Evolutionary conservation across 805 yeast genomes (phyloP).

Genomic region (Torulaspora indica): DNA sequence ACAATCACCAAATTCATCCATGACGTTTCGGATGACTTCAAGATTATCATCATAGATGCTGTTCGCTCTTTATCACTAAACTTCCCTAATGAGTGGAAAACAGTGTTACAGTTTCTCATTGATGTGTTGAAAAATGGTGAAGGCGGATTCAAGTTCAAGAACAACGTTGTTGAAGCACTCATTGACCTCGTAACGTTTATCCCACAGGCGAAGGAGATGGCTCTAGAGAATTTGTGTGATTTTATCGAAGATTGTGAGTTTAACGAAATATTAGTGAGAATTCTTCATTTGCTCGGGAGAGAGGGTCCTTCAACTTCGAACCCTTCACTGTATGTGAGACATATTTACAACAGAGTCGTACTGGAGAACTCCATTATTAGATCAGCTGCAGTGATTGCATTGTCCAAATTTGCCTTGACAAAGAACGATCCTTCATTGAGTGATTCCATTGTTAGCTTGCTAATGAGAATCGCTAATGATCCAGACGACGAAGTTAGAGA

Average conservation of each 20-base stretch:
- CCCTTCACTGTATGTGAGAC: conserved; percentile 89
- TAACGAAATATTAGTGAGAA: conserved; percentile 89
- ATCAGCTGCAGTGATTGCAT: conserved; percentile 90
- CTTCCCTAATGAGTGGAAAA: conserved; percentile 85
- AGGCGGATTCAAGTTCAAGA: conserved; percentile 82
- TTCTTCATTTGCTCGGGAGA: conserved; percentile 84
- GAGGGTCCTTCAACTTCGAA: conserved; percentile 86
- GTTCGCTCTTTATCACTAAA: conserved; percentile 85
- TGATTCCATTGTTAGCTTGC: conserved; percentile 65
- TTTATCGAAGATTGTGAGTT: conserved; percentile 97
- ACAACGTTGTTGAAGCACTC: conserved; percentile 84
- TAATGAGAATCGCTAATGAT: conserved; percentile 80
- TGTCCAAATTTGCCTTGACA: conserved; percentile 82
- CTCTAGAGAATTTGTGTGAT: conserved; percentile 87
- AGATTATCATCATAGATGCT: conserved; percentile 91
- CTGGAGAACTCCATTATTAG: conserved; percentile 92
- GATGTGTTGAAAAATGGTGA: conserved; percentile 78
- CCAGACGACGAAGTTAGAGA: conserved; percentile 97
- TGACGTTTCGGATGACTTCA: conserved; percentile 94
- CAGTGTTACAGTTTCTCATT: conserved; percentile 75
- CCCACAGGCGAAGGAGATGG: conserved; percentile 75
- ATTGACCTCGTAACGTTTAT: conserved; percentile 85
- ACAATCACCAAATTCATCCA: conserved; percentile 85
- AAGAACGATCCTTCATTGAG: conserved; percentile 61
- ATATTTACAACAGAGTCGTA: conserved; percentile 93